Percentiles rank a stretch among this genome's conserved stretches.
phyloP scores from a whole-genome alignment of 768 basidiomycete genomes.

The Lepiota brunneoincarnata region DNA sequence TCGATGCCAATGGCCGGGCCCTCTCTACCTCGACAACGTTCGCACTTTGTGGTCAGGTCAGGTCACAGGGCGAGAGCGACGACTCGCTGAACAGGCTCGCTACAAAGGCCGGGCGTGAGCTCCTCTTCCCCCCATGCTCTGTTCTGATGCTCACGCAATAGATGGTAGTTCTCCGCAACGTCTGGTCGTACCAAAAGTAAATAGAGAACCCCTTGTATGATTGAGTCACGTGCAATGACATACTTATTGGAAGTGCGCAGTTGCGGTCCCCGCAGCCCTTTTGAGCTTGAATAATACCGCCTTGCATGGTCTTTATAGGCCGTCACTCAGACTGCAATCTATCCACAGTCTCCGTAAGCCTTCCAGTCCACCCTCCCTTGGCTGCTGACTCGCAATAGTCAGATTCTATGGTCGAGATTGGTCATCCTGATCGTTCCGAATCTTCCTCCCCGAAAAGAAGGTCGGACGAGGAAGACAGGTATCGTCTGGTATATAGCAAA shows the following conservation, averaged over 20 bases:
- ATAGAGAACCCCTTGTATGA: constrained; percentile 13
- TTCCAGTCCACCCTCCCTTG: neutral
- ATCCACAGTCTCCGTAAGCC: constrained; percentile 29
- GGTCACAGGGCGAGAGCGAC: constrained; percentile 94
- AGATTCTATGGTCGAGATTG: constrained; percentile 79
- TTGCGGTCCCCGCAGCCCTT: neutral
- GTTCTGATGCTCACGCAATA: neutral
- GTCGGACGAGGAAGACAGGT: constrained; percentile 53
- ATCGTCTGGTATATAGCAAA: constrained; percentile 83
- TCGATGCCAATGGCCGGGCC: constrained; percentile 86
- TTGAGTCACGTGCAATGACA: constrained; percentile 12
- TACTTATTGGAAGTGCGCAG: constrained; percentile 5
- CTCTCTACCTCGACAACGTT: constrained; percentile 82
- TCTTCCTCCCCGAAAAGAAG: constrained; percentile 14
- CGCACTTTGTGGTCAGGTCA: constrained; percentile 91
- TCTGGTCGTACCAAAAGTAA: constrained; percentile 96
- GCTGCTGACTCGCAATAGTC: constrained; percentile 26
- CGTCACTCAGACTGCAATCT: constrained; percentile 21
- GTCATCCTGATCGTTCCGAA: constrained; percentile 34
- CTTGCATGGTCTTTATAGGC: constrained; percentile 3
- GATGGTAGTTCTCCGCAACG: constrained; percentile 83
- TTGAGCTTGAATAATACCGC: neutral
- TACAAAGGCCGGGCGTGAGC: constrained; percentile 90
- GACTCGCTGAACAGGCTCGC: constrained; percentile 96
- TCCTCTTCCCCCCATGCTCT: neutral